phyloP scores from a whole-genome alignment of 73 alveolate species.

The Stentor coeruleus region DNA sequence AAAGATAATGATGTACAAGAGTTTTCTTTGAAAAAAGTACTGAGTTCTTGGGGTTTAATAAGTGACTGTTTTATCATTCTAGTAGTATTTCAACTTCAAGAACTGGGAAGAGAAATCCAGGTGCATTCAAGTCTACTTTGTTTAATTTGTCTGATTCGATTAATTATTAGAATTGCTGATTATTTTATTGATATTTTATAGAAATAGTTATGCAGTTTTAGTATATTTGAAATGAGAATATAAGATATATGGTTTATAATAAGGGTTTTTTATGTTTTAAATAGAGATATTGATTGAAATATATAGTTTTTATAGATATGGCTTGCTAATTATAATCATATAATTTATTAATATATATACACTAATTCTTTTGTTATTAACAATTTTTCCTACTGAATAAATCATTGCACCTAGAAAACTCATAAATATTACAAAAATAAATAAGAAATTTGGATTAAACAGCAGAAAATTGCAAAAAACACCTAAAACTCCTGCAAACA shows the following conservation, averaged over 20 bases:
- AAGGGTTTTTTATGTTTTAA: no score
- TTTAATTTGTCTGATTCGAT: background rate
- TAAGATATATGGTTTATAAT: no score
- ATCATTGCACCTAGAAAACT: background rate
- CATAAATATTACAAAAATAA: background rate
- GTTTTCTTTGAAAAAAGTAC: background rate
- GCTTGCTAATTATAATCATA: no score
- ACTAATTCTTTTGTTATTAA: background rate
- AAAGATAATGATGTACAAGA: no score
- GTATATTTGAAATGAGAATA: no score
- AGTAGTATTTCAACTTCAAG: background rate
- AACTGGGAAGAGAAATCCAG: background rate
- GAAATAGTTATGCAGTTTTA: no score
- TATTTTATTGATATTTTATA: no score
- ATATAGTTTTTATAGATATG: no score
- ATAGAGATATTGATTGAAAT: no score
- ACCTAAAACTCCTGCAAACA: constrained; percentile 2
- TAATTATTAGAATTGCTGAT: no score
- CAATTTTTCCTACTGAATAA: background rate
- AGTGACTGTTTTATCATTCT: background rate
- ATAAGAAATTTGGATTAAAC: background rate
- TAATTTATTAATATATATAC: no score
- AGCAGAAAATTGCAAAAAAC: background rate
- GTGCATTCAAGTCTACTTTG: background rate
- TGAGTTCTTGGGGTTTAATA: background rate